Conservation (phyloP, 441 rosid species). For the Pelargonium cotyledonis region DNA sequence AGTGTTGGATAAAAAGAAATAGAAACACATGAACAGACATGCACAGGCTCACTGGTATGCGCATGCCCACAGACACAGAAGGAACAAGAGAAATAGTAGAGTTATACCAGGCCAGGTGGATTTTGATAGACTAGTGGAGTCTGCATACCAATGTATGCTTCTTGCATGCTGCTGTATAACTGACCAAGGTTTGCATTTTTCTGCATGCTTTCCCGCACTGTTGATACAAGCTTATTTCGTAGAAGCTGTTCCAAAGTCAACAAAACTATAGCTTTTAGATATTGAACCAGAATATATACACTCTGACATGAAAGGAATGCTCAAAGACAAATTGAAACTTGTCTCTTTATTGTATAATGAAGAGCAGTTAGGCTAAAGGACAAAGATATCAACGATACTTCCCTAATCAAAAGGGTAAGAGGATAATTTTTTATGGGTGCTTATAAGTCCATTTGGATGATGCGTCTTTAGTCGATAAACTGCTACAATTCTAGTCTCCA, state of each 20-base stretch:
- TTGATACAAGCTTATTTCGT: conserved; percentile 55
- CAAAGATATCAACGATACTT: neutral
- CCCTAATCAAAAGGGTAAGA: neutral
- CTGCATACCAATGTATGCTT: conserved; percentile 63
- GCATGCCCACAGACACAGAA: neutral
- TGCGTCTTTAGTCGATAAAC: neutral
- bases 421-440: neutral
- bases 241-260: conserved; percentile 43
- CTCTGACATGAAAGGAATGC: neutral
- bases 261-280: conserved; percentile 10
- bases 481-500: neutral
- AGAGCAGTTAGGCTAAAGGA: neutral
- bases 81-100: neutral
- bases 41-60: neutral
- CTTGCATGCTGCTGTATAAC: conserved; percentile 58
- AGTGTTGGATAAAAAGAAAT: conserved; percentile 14
- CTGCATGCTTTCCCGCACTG: conserved; percentile 49
- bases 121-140: conserved; percentile 58
- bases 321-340: neutral
- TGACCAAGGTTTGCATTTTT: conserved; percentile 55
- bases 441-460: neutral
- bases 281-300: conserved; percentile 4
- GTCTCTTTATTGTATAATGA: neutral
- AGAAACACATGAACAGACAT: neutral
- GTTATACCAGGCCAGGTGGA: conserved; percentile 49